These are phyloP conservation scores for Colletotrichum melonis DNA, from an alignment of 2,329 filamentous ascomycete genomes.

Conservation along the genomic window DNA sequence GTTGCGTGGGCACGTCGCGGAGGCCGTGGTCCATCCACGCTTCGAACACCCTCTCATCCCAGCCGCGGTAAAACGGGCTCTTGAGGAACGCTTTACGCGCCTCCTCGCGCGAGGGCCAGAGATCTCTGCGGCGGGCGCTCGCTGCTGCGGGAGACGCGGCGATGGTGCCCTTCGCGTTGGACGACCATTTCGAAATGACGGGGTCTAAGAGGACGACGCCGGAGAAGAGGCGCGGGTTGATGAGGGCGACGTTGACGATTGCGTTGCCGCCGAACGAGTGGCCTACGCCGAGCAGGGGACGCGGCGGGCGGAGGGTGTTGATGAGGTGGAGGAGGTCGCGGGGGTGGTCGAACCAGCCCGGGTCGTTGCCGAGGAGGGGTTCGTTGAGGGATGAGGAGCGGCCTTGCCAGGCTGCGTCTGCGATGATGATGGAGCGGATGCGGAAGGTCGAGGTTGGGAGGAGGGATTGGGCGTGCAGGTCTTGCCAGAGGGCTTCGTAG, in stretches of 20 bases:
- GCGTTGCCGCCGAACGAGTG: constrained; percentile 89
- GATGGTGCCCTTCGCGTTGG: constrained; percentile 45
- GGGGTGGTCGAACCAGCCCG: constrained; percentile 82
- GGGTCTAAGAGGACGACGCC: constrained; percentile 86
- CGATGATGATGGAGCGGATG: constrained; percentile 89
- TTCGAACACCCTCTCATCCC: constrained; percentile 85
- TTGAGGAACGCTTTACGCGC: constrained; percentile 75
- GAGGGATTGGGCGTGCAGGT: constrained; percentile 72
- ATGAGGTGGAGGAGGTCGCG: constrained; percentile 87
- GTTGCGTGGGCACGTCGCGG: constrained; percentile 74
- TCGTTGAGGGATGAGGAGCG: constrained; percentile 84
- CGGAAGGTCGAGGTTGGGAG: constrained; percentile 62
- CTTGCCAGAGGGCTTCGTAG: constrained; percentile 93
- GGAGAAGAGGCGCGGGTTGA: constrained; percentile 84
- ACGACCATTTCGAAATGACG: constrained; percentile 70
- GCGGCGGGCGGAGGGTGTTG: constrained; percentile 84
- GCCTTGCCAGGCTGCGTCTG: constrained; percentile 89
- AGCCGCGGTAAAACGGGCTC: constrained; percentile 81
- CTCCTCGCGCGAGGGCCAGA: constrained; percentile 81
- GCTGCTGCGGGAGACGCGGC: constrained; percentile 60
- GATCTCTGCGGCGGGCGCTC: constrained; percentile 79
- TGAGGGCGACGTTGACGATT: constrained; percentile 76
- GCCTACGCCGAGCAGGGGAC: constrained; percentile 85
- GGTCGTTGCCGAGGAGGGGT: constrained; percentile 82
- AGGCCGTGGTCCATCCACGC: constrained; percentile 79